Evolutionary conservation across 2,329 filamentous ascomycete species (phyloP).

Genomic region (Cladosporium sp.): DNA sequence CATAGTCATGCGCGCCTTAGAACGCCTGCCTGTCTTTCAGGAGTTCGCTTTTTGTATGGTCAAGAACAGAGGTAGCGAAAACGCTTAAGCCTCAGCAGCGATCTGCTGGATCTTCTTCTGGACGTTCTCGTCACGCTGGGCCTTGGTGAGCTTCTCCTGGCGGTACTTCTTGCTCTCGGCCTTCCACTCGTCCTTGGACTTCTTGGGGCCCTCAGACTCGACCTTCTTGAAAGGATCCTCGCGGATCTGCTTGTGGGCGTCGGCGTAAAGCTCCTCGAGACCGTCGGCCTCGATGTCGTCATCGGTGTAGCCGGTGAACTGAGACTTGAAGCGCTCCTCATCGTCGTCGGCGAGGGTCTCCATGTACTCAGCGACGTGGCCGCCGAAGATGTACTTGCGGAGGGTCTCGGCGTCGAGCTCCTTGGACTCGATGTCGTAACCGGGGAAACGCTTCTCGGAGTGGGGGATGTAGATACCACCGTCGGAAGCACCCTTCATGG

Average conservation of each 20-base stretch:
- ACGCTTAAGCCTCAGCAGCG: conserved; percentile 37
- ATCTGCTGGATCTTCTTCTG: conserved; percentile 88
- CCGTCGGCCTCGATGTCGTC: conserved; percentile 94
- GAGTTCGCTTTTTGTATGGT: conserved; percentile 10
- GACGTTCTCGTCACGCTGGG: conserved; percentile 75
- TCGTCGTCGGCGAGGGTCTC: conserved; percentile 98
- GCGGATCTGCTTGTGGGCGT: conserved; percentile 94
- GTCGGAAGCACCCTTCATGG: conserved; percentile 99
- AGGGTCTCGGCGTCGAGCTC: conserved; percentile 96
- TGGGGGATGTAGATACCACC: conserved; percentile 95
- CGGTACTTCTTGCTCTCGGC: conserved; percentile 84
- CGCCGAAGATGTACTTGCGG: conserved; percentile 98
- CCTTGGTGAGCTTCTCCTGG: conserved; percentile 71
- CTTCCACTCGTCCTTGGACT: conserved; percentile 79
- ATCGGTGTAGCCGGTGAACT: conserved; percentile 98
- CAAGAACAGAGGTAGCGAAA: not conserved
- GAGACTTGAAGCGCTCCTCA: conserved; percentile 98
- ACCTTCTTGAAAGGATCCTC: conserved; percentile 97
- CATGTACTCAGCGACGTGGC: conserved; percentile 99
- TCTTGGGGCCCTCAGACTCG: conserved; percentile 70
- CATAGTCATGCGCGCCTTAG: conserved; percentile 3
- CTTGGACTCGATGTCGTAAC: conserved; percentile 94
- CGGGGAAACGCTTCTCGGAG: conserved; percentile 99
- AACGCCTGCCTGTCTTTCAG: conserved; percentile 9
- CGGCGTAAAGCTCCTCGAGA: conserved; percentile 91